phyloP scores from a whole-genome alignment of 352 stramenopile genomes.

The Pythium pectinolyticum region DNA sequence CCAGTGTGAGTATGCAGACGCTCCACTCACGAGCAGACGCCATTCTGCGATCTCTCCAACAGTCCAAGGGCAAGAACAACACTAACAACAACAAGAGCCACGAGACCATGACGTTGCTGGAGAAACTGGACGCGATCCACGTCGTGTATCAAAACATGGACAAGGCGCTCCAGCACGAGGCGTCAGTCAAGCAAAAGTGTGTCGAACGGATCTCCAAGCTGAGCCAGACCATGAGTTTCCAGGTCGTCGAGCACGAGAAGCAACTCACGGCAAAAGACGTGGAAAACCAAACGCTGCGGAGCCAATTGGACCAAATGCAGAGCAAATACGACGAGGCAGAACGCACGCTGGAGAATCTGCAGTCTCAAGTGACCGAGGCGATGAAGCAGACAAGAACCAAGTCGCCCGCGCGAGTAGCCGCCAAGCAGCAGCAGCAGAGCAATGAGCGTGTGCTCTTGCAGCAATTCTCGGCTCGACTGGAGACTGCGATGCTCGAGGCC shows the following conservation, averaged over 20 bases:
- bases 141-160: conserved; percentile 35
- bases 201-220: conserved; percentile 68
- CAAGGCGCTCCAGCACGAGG: conserved; percentile 40
- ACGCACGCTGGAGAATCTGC: conserved; percentile 42
- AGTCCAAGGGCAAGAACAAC: too few relatives aligned
- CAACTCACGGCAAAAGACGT: conserved; percentile 43
- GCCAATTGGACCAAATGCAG: conserved; percentile 37
- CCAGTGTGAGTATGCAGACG: conserved; percentile 12
- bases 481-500: conserved; percentile 64
- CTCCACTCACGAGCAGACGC: conserved; percentile 35
- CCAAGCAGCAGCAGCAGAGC: too few relatives aligned
- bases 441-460: conserved; percentile 52
- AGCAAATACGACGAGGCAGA: conserved; percentile 49
- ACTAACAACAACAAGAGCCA: conserved; percentile 15
- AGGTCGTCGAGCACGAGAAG: conserved; percentile 63
- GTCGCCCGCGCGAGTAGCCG: conserved; percentile 17
- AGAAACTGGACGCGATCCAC: conserved; percentile 49
- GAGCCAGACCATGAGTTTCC: conserved; percentile 67
- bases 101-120: conserved; percentile 37
- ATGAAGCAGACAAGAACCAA: conserved; percentile 31
- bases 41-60: too few relatives aligned
- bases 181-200: conserved; percentile 67
- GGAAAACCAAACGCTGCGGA: conserved; percentile 39
- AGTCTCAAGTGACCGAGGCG: conserved; percentile 40
- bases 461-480: conserved; percentile 50